Evolutionary conservation across 2,329 filamentous ascomycete species (phyloP).

Genomic region (Ophiognomonia clavigignenti-juglandacearum): DNA sequence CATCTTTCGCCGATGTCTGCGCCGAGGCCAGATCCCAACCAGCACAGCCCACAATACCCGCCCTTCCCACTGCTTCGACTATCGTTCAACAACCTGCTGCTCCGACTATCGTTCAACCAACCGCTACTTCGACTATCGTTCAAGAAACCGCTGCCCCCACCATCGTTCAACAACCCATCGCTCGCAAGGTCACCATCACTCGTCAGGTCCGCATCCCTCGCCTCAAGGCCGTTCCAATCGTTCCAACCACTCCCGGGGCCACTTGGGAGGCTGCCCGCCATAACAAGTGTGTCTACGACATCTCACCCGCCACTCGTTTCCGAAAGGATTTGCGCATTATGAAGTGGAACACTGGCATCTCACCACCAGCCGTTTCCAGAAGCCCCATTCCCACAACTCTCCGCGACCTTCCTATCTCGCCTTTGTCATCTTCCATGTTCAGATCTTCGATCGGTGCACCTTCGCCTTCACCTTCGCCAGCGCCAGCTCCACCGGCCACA

Average conservation of each 20-base stretch:
- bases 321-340: background rate
- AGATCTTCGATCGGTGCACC: constrained; percentile 1
- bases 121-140: background rate
- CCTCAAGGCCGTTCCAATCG: background rate
- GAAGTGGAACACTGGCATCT: background rate
- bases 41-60: background rate
- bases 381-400: background rate
- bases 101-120: background rate
- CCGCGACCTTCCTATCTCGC: background rate
- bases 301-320: background rate
- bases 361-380: background rate
- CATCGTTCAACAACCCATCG: background rate
- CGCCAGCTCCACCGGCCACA: background rate
- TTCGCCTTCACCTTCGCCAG: background rate
- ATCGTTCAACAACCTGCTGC: background rate
- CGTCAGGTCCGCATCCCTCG: background rate
- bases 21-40: too few relatives aligned
- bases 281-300: background rate
- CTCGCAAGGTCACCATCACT: background rate
- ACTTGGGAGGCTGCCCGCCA: background rate
- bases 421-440: background rate
- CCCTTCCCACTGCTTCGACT: background rate
- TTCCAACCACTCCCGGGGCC: background rate
- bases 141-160: too few relatives aligned
- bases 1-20: too few relatives aligned